These are phyloP conservation scores for Nemania abortiva DNA, from an alignment of 2,329 filamentous ascomycete genomes.

Conservation along the genomic window DNA sequence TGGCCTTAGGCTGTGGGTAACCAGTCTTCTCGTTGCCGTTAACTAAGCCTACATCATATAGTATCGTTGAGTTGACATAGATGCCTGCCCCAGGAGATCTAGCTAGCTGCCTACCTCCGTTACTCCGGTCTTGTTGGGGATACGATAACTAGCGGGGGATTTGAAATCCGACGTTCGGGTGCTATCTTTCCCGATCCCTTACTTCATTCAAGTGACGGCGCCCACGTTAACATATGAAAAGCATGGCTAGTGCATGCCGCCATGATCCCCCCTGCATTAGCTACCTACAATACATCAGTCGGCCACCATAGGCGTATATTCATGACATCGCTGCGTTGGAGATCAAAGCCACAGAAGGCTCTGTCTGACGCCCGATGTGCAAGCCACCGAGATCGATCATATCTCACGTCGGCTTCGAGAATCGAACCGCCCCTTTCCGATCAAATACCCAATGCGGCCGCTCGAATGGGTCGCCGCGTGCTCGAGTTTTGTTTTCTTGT, in stretches of 20 bases:
- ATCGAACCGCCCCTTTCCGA: neutral
- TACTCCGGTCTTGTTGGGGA: neutral
- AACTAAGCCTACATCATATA: neutral
- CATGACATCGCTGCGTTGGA: constrained; percentile 11
- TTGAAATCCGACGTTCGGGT: neutral
- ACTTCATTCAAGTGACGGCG: neutral
- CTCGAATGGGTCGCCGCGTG: neutral
- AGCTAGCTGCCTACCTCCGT: neutral
- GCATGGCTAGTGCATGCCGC: constrained; percentile 3
- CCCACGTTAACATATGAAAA: constrained; percentile 10
- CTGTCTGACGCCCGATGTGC: constrained; percentile 31
- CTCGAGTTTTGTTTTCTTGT: neutral
- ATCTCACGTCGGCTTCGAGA: constrained; percentile 43
- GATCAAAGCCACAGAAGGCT: constrained; percentile 28
- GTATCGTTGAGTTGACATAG: neutral
- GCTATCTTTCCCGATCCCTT: constrained; percentile 9
- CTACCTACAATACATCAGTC: constrained; percentile 1
- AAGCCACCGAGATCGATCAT: constrained; percentile 44
- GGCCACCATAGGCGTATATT: constrained; percentile 12
- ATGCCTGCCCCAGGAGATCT: neutral
- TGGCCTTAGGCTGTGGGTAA: neutral
- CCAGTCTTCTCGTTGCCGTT: constrained; percentile 4
- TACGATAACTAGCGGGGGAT: neutral
- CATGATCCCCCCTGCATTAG: constrained; percentile 10
- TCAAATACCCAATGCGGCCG: neutral